Conservation (phyloP, 2,329 filamentous ascomycete species). For the Leptographium radiaticola region DNA sequence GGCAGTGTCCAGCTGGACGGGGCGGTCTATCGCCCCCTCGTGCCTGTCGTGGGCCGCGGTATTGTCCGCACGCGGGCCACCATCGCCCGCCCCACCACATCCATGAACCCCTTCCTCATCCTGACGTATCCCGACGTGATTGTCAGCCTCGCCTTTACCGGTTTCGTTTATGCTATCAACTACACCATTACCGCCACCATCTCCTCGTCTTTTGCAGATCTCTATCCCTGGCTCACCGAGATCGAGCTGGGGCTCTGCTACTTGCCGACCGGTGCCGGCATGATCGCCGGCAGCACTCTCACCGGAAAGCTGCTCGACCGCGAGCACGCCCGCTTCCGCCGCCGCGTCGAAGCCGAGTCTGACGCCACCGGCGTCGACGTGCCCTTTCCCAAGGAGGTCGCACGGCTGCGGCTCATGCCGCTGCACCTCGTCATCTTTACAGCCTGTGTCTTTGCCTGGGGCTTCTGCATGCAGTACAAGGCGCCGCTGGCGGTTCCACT, state of each 20-base stretch:
- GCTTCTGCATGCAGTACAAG: constrained; percentile 14
- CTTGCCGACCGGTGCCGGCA: constrained; percentile 18
- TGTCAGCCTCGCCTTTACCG: constrained; percentile 18
- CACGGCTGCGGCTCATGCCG: constrained; percentile 16
- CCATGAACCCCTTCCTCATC: constrained; percentile 18
- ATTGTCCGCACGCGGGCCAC: too few relatives aligned
- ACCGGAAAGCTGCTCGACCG: constrained; percentile 18
- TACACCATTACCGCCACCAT: constrained; percentile 22
- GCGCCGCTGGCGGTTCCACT: constrained; percentile 15
- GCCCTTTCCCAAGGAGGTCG: constrained; percentile 17
- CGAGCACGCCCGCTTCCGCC: constrained; percentile 14
- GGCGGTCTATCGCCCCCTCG: constrained; percentile 10
- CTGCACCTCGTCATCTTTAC: constrained; percentile 14
- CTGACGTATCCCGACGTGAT: constrained; percentile 18
- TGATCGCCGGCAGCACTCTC: constrained; percentile 16
- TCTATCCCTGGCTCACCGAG: constrained; percentile 17
- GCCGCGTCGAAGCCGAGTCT: background rate
- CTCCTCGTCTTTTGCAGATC: constrained; percentile 17
- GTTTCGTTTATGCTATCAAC: constrained; percentile 21
- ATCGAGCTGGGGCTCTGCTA: constrained; percentile 20
- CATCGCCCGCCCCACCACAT: background rate
- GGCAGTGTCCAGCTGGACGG: constrained; percentile 12
- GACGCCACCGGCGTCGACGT: background rate
- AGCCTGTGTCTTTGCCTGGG: constrained; percentile 16
- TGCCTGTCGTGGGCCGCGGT: constrained; percentile 10